phyloP scores from a whole-genome alignment of 2,329 filamentous ascomycete genomes.

The Alternaria infectoria region DNA sequence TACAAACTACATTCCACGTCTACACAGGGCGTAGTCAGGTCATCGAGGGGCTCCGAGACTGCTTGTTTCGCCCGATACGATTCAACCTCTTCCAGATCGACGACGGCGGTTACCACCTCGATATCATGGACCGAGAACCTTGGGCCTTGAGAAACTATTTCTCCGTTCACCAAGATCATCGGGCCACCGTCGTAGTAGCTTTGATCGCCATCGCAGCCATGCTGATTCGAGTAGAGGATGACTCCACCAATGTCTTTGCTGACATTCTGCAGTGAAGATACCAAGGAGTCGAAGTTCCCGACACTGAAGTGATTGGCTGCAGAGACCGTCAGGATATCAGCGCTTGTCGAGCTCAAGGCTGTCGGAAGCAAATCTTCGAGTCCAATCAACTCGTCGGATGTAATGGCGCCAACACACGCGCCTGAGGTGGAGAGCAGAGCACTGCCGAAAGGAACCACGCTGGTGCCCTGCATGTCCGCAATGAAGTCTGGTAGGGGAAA shows the following conservation, averaged over 20 bases:
- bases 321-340: not conserved
- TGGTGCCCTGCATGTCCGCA: slow-evolving; percentile 61
- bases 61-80: slow-evolving; percentile 63
- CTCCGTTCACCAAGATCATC: slow-evolving; percentile 68
- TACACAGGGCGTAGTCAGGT: not conserved
- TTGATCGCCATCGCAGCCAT: slow-evolving; percentile 54
- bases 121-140: slow-evolving; percentile 68
- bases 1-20: slow-evolving; percentile 63
- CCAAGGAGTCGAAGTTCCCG: slow-evolving; percentile 53
- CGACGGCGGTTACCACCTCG: slow-evolving; percentile 61
- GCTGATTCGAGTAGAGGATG: slow-evolving; percentile 61
- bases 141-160: slow-evolving; percentile 68
- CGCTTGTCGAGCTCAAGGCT: not conserved
- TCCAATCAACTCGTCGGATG: not conserved
- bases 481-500: not conserved
- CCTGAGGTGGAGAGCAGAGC: not conserved
- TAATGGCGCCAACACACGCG: not conserved
- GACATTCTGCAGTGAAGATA: not conserved
- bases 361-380: not conserved
- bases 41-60: not conserved
- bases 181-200: slow-evolving; percentile 57
- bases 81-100: slow-evolving; percentile 72
- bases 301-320: not conserved
- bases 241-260: not conserved
- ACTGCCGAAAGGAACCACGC: slow-evolving; percentile 50